Evolutionary conservation across 345 rosid genomes (phyloP).

Genomic region (Cardamine chenopodiifolia): DNA sequence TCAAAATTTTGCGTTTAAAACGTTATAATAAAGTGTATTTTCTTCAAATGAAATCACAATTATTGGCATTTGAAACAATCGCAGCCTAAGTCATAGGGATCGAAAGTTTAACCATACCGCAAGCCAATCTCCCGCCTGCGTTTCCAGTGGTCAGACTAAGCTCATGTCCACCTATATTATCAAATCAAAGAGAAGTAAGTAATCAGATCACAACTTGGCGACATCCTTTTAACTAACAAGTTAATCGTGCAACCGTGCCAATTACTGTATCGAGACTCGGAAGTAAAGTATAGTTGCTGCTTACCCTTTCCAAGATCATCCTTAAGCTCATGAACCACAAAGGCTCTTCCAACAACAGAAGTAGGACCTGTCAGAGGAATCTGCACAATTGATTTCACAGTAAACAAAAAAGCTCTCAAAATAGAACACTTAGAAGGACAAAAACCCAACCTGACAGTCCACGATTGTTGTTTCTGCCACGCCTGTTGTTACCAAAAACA

Average conservation of each 20-base stretch:
- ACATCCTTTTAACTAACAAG: background rate
- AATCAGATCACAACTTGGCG: conserved; percentile 29
- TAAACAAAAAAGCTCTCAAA: background rate
- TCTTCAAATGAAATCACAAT: background rate
- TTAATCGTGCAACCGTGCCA: background rate
- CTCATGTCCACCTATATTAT: conserved; percentile 86
- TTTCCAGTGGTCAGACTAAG: conserved; percentile 94
- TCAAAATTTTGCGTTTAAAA: background rate
- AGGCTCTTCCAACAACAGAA: conserved; percentile 86
- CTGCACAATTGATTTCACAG: conserved; percentile 45
- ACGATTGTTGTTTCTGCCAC: conserved; percentile 89
- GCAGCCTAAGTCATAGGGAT: background rate
- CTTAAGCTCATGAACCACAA: conserved; percentile 94
- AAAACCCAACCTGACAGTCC: conserved; percentile 65
- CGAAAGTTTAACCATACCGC: conserved; percentile 56
- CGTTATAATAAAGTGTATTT: background rate
- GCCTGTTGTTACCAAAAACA: conserved; percentile 51
- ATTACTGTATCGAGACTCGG: background rate
- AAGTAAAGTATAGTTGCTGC: background rate
- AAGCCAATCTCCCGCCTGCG: conserved; percentile 99
- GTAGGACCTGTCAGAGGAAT: conserved; percentile 80
- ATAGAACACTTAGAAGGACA: background rate
- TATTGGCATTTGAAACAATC: background rate
- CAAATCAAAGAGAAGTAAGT: conserved; percentile 36
- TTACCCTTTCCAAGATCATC: conserved; percentile 98